Conservation (phyloP, 2,329 filamentous ascomycete species). For the Rutstroemia sp. region DNA sequence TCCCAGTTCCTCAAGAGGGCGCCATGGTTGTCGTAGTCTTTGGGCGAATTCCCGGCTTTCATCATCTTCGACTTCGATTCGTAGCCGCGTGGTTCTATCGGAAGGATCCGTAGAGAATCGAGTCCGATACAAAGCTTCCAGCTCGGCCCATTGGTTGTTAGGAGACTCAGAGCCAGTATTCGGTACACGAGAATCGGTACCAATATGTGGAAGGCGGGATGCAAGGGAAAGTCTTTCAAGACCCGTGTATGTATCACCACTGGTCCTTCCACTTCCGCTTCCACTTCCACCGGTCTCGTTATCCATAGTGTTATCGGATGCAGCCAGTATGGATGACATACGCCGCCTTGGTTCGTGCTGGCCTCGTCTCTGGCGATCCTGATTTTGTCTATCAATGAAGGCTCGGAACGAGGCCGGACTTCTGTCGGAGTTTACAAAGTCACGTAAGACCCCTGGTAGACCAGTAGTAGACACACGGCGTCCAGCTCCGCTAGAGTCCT, state of each 20-base stretch:
- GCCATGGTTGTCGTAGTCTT: conserved; percentile 24
- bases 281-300: conserved; percentile 6
- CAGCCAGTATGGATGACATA: conserved; percentile 21
- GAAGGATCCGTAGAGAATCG: conserved; percentile 27
- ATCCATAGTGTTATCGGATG: conserved; percentile 20
- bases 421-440: conserved; percentile 27
- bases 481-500: conserved; percentile 12
- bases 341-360: conserved; percentile 22
- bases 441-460: conserved; percentile 25
- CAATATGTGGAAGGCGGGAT: conserved; percentile 22
- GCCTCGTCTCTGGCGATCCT: conserved; percentile 26
- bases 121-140: conserved; percentile 35
- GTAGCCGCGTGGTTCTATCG: conserved; percentile 19
- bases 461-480: conserved; percentile 19
- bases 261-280: conserved; percentile 9
- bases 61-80: conserved; percentile 25
- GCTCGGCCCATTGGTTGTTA: conserved; percentile 34
- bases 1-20: conserved; percentile 16
- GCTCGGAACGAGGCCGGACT: conserved; percentile 26
- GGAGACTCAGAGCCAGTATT: conserved; percentile 21
- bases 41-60: conserved; percentile 28
- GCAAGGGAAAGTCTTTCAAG: conserved; percentile 21
- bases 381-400: conserved; percentile 30
- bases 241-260: conserved; percentile 21
- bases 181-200: conserved; percentile 24